Conservation (phyloP, 192 early-diverging fungal species). For the Coemansia furcata region DNA sequence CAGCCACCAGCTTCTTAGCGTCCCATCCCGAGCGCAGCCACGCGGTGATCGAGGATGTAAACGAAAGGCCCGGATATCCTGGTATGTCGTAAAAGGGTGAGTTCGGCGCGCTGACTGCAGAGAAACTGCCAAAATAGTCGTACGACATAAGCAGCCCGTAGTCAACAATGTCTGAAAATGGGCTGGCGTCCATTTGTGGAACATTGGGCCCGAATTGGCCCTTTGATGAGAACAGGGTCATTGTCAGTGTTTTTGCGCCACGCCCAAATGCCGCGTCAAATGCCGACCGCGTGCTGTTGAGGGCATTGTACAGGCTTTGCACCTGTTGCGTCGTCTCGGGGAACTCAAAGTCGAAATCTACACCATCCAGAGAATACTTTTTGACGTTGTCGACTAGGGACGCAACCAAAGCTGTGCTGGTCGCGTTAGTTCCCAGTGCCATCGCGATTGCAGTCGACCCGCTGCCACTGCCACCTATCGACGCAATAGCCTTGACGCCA, state of each 20-base stretch:
- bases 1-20: slow-evolving; percentile 59
- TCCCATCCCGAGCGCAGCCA: slow-evolving; percentile 62
- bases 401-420: slow-evolving; percentile 33
- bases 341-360: slow-evolving; percentile 66
- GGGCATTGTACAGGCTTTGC: slow-evolving; percentile 55
- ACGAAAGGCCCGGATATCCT: slow-evolving; percentile 42
- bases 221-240: slow-evolving; percentile 58
- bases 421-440: slow-evolving; percentile 40
- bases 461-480: slow-evolving; percentile 68
- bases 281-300: slow-evolving; percentile 55
- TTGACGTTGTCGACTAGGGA: slow-evolving; percentile 44
- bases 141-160: slow-evolving; percentile 74
- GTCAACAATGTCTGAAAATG: slow-evolving; percentile 61
- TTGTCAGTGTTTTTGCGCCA: slow-evolving; percentile 57
- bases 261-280: slow-evolving; percentile 54
- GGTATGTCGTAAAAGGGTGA: slow-evolving; percentile 51
- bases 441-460: slow-evolving; percentile 59
- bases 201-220: slow-evolving; percentile 55
- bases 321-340: slow-evolving; percentile 59
- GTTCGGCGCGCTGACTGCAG: slow-evolving; percentile 53
- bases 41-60: slow-evolving; percentile 49
- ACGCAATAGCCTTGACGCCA: slow-evolving; percentile 58
- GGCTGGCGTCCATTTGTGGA: slow-evolving; percentile 53
- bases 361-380: slow-evolving; percentile 56
- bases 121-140: slow-evolving; percentile 63